Evolutionary conservation across 768 basidiomycete genomes (phyloP).

Genomic region (Boletus vinaceobasis): DNA sequence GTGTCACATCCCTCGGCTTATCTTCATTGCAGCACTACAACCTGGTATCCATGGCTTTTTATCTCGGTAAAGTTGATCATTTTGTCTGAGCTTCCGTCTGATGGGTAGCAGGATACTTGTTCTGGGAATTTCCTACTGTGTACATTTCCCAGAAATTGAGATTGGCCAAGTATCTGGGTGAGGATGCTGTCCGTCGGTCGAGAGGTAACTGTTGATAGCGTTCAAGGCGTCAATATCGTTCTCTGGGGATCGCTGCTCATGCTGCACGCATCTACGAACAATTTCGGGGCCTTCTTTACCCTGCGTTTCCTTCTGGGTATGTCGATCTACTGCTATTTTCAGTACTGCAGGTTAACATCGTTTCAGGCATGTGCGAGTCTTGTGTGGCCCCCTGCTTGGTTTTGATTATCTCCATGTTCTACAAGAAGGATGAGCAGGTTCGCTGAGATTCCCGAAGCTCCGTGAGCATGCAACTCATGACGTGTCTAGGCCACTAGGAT

Average conservation of each 20-base stretch:
- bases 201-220: neutral
- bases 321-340: neutral
- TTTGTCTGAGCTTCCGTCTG: neutral
- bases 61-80: conserved; percentile 42
- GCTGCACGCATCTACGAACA: conserved; percentile 54
- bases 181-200: conserved; percentile 1
- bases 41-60: conserved; percentile 61
- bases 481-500: conserved; percentile 47
- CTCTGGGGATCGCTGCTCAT: conserved; percentile 59
- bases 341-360: neutral
- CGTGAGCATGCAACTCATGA: conserved; percentile 2
- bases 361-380: conserved; percentile 60
- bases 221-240: conserved; percentile 51
- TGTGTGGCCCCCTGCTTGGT: conserved; percentile 64
- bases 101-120: conserved; percentile 43
- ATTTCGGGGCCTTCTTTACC: conserved; percentile 61
- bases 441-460: neutral
- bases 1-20: conserved; percentile 2
- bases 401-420: conserved; percentile 63
- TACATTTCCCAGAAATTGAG: conserved; percentile 62
- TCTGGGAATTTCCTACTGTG: conserved; percentile 64
- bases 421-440: conserved; percentile 65
- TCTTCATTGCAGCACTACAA: conserved; percentile 49
- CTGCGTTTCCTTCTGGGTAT: conserved; percentile 58
- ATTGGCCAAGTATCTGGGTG: conserved; percentile 61